phyloP scores from a whole-genome alignment of 148 eudicot genomes.

The Vaccinium myrtillus region DNA sequence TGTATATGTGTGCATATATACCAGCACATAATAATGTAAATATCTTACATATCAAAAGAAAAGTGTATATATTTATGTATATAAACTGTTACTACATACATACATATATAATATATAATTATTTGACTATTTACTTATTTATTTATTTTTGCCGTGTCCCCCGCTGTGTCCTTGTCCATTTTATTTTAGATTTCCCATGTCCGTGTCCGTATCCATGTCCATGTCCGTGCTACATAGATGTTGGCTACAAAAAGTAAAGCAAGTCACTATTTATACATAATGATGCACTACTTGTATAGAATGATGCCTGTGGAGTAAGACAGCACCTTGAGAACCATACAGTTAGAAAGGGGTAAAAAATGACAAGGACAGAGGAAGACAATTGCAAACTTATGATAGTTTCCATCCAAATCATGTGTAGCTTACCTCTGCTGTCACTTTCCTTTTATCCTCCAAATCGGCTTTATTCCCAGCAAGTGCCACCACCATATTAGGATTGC shows the following conservation, averaged over 20 bases:
- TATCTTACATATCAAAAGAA: too few relatives aligned
- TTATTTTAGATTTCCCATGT: too few relatives aligned
- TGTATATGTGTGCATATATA: too few relatives aligned
- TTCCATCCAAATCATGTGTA: neutral
- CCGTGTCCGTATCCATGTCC: too few relatives aligned
- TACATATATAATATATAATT: too few relatives aligned
- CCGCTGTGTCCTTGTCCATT: too few relatives aligned
- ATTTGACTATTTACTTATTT: too few relatives aligned
- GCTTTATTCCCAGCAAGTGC: conserved; percentile 97
- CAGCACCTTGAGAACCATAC: neutral
- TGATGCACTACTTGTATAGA: neutral
- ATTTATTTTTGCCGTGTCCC: too few relatives aligned
- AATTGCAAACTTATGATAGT: neutral
- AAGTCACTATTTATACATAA: neutral
- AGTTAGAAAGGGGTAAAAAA: neutral
- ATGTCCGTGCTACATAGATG: neutral
- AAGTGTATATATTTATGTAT: too few relatives aligned
- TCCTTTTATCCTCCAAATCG: conserved; percentile 83
- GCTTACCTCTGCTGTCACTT: conserved; percentile 80
- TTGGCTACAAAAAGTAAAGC: neutral
- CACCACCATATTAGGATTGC: conserved; percentile 94
- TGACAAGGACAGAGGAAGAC: neutral
- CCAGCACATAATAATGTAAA: too few relatives aligned
- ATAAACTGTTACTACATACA: too few relatives aligned
- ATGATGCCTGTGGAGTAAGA: neutral